A percentile compares a stretch with the other conserved stretches of the same genome.
Conservation (phyloP, 1,284 basidiomycete genomes). For the Puccinia hordei region DNA sequence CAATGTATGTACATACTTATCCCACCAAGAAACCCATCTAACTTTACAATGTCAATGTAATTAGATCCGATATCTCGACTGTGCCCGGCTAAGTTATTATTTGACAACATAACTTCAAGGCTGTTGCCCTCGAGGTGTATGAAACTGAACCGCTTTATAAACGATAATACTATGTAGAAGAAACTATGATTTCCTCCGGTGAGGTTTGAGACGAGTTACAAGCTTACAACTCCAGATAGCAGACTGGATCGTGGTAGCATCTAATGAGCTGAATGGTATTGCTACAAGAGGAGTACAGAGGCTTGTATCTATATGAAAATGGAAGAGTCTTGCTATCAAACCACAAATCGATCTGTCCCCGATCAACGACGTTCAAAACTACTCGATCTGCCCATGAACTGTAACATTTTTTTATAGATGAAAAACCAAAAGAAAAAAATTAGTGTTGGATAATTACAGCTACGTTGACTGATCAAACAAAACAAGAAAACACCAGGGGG, state of each 20-base stretch:
- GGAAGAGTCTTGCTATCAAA: neutral
- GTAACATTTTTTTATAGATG: neutral
- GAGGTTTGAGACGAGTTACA: no score
- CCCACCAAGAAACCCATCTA: no score
- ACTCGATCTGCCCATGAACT: slow-evolving; percentile 48
- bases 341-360: neutral
- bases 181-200: no score
- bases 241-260: neutral
- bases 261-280: neutral
- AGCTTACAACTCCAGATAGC: no score
- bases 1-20: no score
- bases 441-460: no score
- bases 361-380: slow-evolving; percentile 45
- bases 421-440: neutral
- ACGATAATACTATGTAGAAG: neutral
- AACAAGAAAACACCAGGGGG: no score
- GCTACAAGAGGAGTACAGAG: slow-evolving; percentile 10
- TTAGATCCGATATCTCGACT: no score
- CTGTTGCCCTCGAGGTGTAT: no score
- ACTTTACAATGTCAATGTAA: no score
- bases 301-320: neutral
- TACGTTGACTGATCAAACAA: neutral
- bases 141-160: neutral
- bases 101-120: no score
- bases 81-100: no score